phyloP scores from a whole-genome alignment of 2,329 filamentous ascomycete species.

The Scolecobasidium constrictum region DNA sequence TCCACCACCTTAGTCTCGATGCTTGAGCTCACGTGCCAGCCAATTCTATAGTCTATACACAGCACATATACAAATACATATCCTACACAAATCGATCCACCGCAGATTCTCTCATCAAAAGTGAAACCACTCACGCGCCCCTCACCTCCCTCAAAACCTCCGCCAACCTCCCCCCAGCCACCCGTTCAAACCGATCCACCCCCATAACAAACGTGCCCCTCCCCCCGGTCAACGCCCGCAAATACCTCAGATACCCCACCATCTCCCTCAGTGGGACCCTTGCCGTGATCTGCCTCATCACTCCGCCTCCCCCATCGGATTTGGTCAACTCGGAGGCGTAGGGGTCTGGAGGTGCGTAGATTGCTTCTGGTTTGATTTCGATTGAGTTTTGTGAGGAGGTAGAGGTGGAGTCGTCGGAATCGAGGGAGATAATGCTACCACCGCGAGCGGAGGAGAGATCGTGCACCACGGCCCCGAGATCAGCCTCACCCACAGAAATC shows the following conservation, averaged over 20 bases:
- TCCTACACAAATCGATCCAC: too few relatives aligned
- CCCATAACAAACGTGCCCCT: slow-evolving; percentile 68
- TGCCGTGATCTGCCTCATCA: slow-evolving; percentile 56
- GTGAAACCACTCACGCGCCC: too few relatives aligned
- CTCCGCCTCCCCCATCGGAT: slow-evolving; percentile 11
- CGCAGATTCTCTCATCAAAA: too few relatives aligned
- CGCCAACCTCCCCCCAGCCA: slow-evolving; percentile 50
- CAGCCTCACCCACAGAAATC: slow-evolving; percentile 74
- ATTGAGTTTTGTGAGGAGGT: slow-evolving; percentile 10
- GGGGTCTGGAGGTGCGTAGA: slow-evolving; percentile 84
- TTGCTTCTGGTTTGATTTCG: slow-evolving; percentile 56
- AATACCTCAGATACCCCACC: slow-evolving; percentile 84
- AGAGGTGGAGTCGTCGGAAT: slow-evolving; percentile 30
- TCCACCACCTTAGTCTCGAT: too few relatives aligned
- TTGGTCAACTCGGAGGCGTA: slow-evolving; percentile 41
- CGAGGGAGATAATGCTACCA: slow-evolving; percentile 62
- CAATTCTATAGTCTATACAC: too few relatives aligned
- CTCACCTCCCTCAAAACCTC: slow-evolving; percentile 33
- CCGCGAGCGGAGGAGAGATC: slow-evolving; percentile 66
- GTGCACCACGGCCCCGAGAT: slow-evolving; percentile 72
- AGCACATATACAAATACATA: too few relatives aligned
- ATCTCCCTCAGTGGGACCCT: slow-evolving; percentile 92
- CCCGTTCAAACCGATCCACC: slow-evolving; percentile 59
- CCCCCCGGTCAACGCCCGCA: slow-evolving; percentile 80
- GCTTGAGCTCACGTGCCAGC: too few relatives aligned